Evolutionary conservation across 2,329 filamentous ascomycete genomes (phyloP).

Genomic region (Blumeriella jaapii): DNA sequence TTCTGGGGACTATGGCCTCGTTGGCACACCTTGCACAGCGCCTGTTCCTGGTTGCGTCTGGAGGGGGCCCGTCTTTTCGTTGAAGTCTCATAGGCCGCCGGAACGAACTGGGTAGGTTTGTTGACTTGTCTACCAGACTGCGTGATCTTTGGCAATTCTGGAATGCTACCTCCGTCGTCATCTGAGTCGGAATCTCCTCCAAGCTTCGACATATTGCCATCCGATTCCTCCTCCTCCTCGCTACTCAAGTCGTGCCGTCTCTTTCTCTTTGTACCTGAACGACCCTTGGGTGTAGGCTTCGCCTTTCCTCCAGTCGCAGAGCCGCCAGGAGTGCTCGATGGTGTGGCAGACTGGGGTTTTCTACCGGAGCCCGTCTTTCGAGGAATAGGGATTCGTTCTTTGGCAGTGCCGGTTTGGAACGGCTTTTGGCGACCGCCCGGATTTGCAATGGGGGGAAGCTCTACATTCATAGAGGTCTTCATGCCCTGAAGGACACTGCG

Average conservation of each 20-base stretch:
- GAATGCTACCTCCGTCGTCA: conserved; percentile 33
- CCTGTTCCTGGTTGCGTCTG: conserved; percentile 49
- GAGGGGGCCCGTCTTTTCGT: conserved; percentile 30
- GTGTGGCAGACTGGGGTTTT: conserved; percentile 14
- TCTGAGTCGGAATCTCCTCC: conserved; percentile 30
- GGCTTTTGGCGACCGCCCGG: conserved; percentile 5
- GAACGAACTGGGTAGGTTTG: conserved; percentile 52
- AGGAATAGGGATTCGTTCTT: conserved; percentile 11
- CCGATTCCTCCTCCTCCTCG: conserved; percentile 25
- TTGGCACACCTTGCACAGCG: conserved; percentile 61
- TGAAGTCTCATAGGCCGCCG: conserved; percentile 36
- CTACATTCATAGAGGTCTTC: conserved; percentile 28
- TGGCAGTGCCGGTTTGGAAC: conserved; percentile 5
- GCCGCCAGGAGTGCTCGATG: conserved; percentile 14
- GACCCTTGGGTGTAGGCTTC: conserved; percentile 10
- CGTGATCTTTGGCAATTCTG: conserved; percentile 49
- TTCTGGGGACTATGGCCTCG: conserved; percentile 58
- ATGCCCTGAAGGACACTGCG: conserved; percentile 26
- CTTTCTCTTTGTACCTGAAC: conserved; percentile 25
- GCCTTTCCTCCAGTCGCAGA: conserved; percentile 15
- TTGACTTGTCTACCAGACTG: conserved; percentile 65
- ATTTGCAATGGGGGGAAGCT: conserved; percentile 23
- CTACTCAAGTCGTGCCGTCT: conserved; percentile 21
- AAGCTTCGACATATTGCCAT: conserved; percentile 23
- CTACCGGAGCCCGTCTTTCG: conserved; percentile 9